Base-by-base conservation (phyloP, 352 stramenopile genomes). In the Phytophthora citrophthora region DNA sequence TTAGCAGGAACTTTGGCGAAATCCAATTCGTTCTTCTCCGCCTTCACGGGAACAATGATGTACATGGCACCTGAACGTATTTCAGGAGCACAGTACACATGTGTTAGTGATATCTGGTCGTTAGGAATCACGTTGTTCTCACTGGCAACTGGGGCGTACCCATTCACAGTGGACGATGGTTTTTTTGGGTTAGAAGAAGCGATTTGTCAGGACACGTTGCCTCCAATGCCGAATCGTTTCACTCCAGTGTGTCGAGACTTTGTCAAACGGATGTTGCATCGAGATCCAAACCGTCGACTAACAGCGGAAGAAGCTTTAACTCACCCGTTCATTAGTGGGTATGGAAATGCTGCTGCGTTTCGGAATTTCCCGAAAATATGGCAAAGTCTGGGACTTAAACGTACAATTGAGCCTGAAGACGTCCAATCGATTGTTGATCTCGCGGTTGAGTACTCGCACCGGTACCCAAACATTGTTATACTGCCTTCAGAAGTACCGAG, bases 41-140 rank as follows among this genome's bases (percentile, higher is more conserved):
- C 93, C 40, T 96, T 96, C 40, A 80, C 92, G 54, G 94, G 93
- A 39, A 98, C 94, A 1, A 86, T 98, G 68, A 97, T 96, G 74
- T 98, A 98, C 79, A 98, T 98, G 95, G 86, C 90, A 0, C 95
- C 95, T 0, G 94, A 98, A 64, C 81, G 95, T 4, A 97, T 98
- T 36, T 83, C 85, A 2, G 91, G 91, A 1, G 72, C 95, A 16
- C 69, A 79, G 15, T 98, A 98, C 68, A 83, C 74, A 12, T 96
- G 86, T 36, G 76, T 88, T 12, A 93, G 84, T 46, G 86, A 94
- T 29, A 50, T 91, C 4, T 95, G 88, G 86, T 92, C 88, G 3
- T 73, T 95, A 18, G 88, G 86, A 1, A 77, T 94, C 60, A 77
- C 77, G 5, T 43, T 95, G 3, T 91, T 93, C 51, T 82, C 77